These are phyloP conservation scores for Danielozyma ontarioensis DNA, from an alignment of 805 yeast genomes.

Conservation along the genomic window DNA sequence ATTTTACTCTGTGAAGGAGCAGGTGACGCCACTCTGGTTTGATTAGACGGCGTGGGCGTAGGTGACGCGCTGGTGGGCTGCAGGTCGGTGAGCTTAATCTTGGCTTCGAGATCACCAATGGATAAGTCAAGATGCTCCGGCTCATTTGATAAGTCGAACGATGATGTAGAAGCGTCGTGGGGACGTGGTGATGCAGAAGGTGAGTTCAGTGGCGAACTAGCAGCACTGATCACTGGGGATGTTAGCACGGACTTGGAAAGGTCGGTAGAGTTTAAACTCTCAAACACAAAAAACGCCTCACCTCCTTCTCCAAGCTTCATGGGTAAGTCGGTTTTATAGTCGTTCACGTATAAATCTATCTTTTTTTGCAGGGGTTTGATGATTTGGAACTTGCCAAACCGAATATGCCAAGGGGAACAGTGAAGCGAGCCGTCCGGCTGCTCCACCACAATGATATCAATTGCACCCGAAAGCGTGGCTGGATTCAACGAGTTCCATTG, in stretches of 20 bases:
- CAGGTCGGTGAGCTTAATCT: constrained; percentile 17
- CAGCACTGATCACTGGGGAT: constrained; percentile 75
- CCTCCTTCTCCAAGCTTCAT: constrained; percentile 98
- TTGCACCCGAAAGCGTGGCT: constrained; percentile 93
- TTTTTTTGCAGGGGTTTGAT: constrained; percentile 93
- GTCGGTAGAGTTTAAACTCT: constrained; percentile 53
- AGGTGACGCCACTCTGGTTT: no score
- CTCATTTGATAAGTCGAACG: constrained; percentile 13
- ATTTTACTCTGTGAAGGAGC: constrained; percentile 27
- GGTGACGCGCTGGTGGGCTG: constrained; percentile 11
- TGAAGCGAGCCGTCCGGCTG: constrained; percentile 75
- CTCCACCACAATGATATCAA: constrained; percentile 92
- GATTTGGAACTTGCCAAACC: constrained; percentile 92
- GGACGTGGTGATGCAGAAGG: constrained; percentile 17
- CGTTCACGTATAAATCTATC: constrained; percentile 85
- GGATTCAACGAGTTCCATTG: constrained; percentile 98
- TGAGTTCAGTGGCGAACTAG: constrained; percentile 52
- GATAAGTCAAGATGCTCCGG: constrained; percentile 36
- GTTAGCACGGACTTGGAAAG: constrained; percentile 79
- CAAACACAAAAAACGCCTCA: constrained; percentile 96
- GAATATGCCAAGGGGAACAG: constrained; percentile 94
- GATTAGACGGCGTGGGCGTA: constrained; percentile 4
- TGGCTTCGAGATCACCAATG: constrained; percentile 23
- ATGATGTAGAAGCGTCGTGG: constrained; percentile 1
- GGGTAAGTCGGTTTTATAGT: constrained; percentile 71